phyloP scores from a whole-genome alignment of 2,329 filamentous ascomycete genomes.

The Leptographium procerum region DNA sequence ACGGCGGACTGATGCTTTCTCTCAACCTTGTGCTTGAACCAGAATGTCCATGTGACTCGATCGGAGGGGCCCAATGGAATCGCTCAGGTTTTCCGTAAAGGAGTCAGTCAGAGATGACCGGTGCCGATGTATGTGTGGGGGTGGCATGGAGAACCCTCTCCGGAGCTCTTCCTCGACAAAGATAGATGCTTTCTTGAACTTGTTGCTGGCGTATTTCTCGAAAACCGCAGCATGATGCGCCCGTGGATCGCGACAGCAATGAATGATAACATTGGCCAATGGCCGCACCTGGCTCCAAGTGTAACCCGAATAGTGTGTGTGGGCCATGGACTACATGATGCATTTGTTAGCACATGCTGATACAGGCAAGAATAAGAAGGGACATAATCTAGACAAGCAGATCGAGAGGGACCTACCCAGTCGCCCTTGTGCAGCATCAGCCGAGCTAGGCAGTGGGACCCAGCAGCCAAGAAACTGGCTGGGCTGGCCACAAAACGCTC shows the following conservation, averaged over 20 bases:
- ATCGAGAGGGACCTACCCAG: conserved; percentile 51
- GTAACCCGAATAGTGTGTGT: conserved; percentile 90
- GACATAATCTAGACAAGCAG: conserved; percentile 23
- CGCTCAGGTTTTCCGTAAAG: not conserved
- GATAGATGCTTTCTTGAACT: conserved; percentile 73
- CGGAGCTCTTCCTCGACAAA: conserved; percentile 68
- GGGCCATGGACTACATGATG: conserved; percentile 53
- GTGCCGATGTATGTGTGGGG: conserved; percentile 1
- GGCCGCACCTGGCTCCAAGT: conserved; percentile 74
- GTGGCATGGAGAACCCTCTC: conserved; percentile 42
- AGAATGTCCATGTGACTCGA: not conserved
- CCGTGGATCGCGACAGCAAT: conserved; percentile 73
- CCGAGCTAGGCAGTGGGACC: conserved; percentile 82
- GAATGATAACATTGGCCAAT: conserved; percentile 65
- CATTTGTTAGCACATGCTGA: not conserved
- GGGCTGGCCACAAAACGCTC: conserved; percentile 89
- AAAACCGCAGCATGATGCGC: conserved; percentile 80
- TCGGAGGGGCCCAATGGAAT: not conserved
- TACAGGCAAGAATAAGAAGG: not conserved
- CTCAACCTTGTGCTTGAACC: conserved; percentile 3
- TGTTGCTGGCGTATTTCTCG: conserved; percentile 82
- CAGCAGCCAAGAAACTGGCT: conserved; percentile 82
- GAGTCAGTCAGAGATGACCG: conserved; percentile 4
- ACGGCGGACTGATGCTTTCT: no score
- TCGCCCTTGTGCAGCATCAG: conserved; percentile 82